These are phyloP conservation scores for Alternaria gansuensis DNA, from an alignment of 2,329 filamentous ascomycete genomes.

Conservation along the genomic window DNA sequence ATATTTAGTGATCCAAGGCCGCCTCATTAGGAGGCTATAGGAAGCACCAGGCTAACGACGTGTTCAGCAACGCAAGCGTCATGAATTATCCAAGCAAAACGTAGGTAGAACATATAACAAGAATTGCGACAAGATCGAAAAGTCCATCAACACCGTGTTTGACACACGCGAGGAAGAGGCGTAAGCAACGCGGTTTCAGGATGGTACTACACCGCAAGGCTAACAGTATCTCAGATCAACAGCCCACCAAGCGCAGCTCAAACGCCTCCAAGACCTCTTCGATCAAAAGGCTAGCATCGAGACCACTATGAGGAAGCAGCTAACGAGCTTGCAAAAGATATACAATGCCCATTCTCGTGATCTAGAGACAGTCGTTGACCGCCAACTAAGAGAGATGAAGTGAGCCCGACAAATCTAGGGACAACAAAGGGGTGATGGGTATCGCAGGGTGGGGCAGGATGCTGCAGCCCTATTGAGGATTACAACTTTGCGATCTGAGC, in stretches of 20 bases:
- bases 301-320: slow-evolving; percentile 32
- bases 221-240: slow-evolving; percentile 28
- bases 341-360: slow-evolving; percentile 39
- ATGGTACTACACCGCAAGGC: not conserved
- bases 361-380: slow-evolving; percentile 32
- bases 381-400: slow-evolving; percentile 34
- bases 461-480: not conserved
- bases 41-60: not conserved
- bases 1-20: not conserved
- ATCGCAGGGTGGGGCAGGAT: not conserved
- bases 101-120: slow-evolving; percentile 35
- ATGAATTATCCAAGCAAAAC: slow-evolving; percentile 27
- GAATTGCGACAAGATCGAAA: slow-evolving; percentile 19
- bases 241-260: slow-evolving; percentile 36
- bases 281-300: slow-evolving; percentile 39
- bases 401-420: slow-evolving; percentile 12
- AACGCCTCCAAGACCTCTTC: slow-evolving; percentile 36
- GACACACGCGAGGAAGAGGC: slow-evolving; percentile 36
- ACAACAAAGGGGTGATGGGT: not conserved
- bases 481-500: not conserved
- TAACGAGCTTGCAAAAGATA: slow-evolving; percentile 24
- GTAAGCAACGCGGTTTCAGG: slow-evolving; percentile 34
- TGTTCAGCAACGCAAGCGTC: slow-evolving; percentile 42
- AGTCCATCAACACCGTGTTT: slow-evolving; percentile 36
- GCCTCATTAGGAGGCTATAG: not conserved